A percentile compares a stretch with the other conserved stretches of the same genome.
Evolutionary conservation across 371 early-diverging fungal genomes (phyloP).

Genomic region (Mycotypha africana): DNA sequence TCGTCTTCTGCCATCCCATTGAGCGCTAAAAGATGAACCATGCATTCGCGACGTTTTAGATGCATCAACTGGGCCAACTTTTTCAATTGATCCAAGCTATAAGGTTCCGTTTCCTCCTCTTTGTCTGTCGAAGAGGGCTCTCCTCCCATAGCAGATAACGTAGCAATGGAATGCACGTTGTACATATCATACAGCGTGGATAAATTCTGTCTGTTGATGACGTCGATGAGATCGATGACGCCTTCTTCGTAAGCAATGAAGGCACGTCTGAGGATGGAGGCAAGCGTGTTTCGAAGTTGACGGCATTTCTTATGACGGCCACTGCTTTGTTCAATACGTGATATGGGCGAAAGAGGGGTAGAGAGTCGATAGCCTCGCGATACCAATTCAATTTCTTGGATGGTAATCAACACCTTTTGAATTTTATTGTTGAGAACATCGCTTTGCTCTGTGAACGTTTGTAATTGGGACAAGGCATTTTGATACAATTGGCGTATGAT

Average conservation of each 20-base stretch:
- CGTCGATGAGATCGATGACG: slow-evolving; percentile 34
- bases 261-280: slow-evolving; percentile 29
- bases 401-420: slow-evolving; percentile 56
- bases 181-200: slow-evolving; percentile 41
- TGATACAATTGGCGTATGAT: slow-evolving; percentile 47
- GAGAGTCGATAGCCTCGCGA: slow-evolving; percentile 67
- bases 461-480: slow-evolving; percentile 41
- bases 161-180: slow-evolving; percentile 34
- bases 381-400: slow-evolving; percentile 70
- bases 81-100: slow-evolving; percentile 35
- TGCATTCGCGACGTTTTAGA: slow-evolving; percentile 41
- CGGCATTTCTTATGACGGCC: slow-evolving; percentile 49
- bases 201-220: slow-evolving; percentile 26
- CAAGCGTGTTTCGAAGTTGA: slow-evolving; percentile 24
- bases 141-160: slow-evolving; percentile 30
- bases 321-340: slow-evolving; percentile 57
- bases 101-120: slow-evolving; percentile 5
- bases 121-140: too few relatives aligned
- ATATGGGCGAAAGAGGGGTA: slow-evolving; percentile 57
- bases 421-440: slow-evolving; percentile 52
- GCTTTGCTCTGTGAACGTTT: slow-evolving; percentile 45
- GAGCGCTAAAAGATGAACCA: slow-evolving; percentile 41
- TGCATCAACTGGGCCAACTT: slow-evolving; percentile 38
- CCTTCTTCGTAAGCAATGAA: slow-evolving; percentile 38
- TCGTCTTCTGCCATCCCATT: slow-evolving; percentile 12